Conservation (phyloP, 1,139 yeast genomes). For the Suzukiozyma palmioleophila region DNA sequence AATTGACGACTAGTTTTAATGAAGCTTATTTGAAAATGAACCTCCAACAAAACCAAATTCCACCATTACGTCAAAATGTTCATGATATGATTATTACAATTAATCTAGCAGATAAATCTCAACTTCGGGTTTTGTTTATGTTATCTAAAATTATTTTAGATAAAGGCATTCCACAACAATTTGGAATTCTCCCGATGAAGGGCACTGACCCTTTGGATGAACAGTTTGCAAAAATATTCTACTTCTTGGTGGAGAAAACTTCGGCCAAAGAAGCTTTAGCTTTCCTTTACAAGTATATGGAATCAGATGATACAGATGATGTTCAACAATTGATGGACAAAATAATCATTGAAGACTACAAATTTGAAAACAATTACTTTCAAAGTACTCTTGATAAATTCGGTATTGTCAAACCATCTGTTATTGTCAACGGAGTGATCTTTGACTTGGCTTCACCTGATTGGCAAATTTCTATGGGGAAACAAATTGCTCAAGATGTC, state of each 20-base stretch:
- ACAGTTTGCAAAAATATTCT: constrained; percentile 28
- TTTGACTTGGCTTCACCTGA: constrained; percentile 29
- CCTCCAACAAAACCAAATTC: constrained; percentile 54
- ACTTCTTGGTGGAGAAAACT: constrained; percentile 28
- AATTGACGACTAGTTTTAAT: constrained; percentile 40
- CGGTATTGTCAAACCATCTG: constrained; percentile 45
- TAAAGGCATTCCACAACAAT: constrained; percentile 67
- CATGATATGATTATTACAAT: constrained; percentile 71
- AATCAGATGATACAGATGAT: constrained; percentile 23
- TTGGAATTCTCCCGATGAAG: constrained; percentile 71
- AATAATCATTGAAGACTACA: constrained; percentile 13
- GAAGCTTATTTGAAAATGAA: constrained; percentile 32
- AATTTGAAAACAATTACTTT: constrained; percentile 25
- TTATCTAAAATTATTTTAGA: constrained; percentile 49
- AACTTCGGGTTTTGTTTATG: constrained; percentile 44
- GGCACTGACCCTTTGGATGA: constrained; percentile 25
- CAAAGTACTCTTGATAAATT: constrained; percentile 21
- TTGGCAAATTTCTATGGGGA: constrained; percentile 40
- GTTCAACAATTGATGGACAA: constrained; percentile 19
- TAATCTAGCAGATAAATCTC: constrained; percentile 52
- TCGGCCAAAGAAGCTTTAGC: constrained; percentile 36
- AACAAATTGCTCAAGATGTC: constrained; percentile 37
- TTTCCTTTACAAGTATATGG: constrained; percentile 35
- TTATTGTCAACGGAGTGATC: constrained; percentile 74
- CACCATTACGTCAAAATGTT: constrained; percentile 67